Evolutionary conservation across 176 grass and related monocot species (phyloP).

Genomic region (Pharus latifolius): DNA sequence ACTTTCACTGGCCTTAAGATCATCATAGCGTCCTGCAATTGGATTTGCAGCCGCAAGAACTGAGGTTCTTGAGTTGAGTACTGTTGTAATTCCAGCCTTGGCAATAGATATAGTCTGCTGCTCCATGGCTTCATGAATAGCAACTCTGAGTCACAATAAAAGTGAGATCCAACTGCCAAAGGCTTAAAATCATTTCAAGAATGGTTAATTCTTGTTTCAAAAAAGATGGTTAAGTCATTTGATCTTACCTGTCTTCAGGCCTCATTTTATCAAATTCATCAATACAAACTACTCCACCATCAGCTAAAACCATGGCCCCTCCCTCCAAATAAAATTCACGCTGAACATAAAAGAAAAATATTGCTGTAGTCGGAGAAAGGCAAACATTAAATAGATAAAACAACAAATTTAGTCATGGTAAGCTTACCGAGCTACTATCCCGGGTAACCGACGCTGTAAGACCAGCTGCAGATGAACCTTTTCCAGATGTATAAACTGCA

Average conservation of each 20-base stretch:
- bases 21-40: slow-evolving; percentile 79
- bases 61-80: slow-evolving; percentile 92
- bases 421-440: slow-evolving; percentile 77
- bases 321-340: slow-evolving; percentile 99
- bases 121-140: slow-evolving; percentile 98
- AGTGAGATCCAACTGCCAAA: too few relatives aligned
- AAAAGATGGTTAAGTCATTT: not conserved
- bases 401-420: not conserved
- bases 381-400: not conserved
- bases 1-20: slow-evolving; percentile 58
- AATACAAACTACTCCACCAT: slow-evolving; percentile 96
- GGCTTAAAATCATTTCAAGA: not conserved
- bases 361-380: not conserved
- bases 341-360: slow-evolving; percentile 29
- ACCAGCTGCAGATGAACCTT: slow-evolving; percentile 96
- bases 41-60: slow-evolving; percentile 99
- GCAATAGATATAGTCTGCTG: slow-evolving; percentile 99
- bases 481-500: slow-evolving; percentile 98
- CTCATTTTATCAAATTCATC: slow-evolving; percentile 99
- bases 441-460: slow-evolving; percentile 90
- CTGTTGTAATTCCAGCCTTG: slow-evolving; percentile 97
- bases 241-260: slow-evolving; percentile 76
- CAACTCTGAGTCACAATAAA: slow-evolving; percentile 49
- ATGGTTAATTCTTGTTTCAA: not conserved
- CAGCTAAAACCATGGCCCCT: slow-evolving; percentile 95